A percentile compares a stretch with the other conserved stretches of the same genome.
These are phyloP conservation scores for Wallacemonas collosoma DNA, from an alignment of 208 protist species.

Conservation along the genomic window DNA sequence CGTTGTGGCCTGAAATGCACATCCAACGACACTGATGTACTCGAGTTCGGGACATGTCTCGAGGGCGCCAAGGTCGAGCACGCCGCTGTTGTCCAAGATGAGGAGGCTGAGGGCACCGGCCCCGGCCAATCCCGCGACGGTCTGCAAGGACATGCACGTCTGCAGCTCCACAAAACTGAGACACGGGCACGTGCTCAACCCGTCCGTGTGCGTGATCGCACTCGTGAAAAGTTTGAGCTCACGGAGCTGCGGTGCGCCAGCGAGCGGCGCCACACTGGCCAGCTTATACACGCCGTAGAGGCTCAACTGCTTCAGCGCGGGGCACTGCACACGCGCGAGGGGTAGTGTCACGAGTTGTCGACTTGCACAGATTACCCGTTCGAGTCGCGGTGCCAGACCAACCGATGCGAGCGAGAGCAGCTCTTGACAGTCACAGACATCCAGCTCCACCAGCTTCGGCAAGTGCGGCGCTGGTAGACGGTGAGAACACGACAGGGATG, in stretches of 20 bases:
- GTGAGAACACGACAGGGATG: too few species aligned
- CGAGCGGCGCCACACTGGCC: neutral
- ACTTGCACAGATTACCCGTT: neutral
- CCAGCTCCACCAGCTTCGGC: slow-evolving; percentile 9
- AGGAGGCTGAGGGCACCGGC: neutral
- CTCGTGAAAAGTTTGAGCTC: neutral
- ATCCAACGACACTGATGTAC: slow-evolving; percentile 5
- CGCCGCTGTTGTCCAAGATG: slow-evolving; percentile 6
- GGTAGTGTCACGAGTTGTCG: neutral
- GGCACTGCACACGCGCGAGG: slow-evolving; percentile 10
- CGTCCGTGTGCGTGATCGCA: neutral
- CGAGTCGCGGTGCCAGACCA: slow-evolving; percentile 3
- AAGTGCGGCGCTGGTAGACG: slow-evolving; percentile 1
- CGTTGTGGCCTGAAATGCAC: neutral
- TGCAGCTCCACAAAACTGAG: slow-evolving; percentile 1
- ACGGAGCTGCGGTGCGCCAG: slow-evolving; percentile 2
- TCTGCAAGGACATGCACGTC: slow-evolving; percentile 9
- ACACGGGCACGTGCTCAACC: neutral
- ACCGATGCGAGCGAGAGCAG: slow-evolving; percentile 4
- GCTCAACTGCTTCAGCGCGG: neutral
- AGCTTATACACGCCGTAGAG: neutral
- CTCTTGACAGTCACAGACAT: neutral
- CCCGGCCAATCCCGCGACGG: neutral
- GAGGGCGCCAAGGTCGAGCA: slow-evolving; percentile 1
- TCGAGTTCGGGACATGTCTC: neutral